phyloP scores from a whole-genome alignment of 208 protist genomes.

The Acanthamoeba triangularis region DNA sequence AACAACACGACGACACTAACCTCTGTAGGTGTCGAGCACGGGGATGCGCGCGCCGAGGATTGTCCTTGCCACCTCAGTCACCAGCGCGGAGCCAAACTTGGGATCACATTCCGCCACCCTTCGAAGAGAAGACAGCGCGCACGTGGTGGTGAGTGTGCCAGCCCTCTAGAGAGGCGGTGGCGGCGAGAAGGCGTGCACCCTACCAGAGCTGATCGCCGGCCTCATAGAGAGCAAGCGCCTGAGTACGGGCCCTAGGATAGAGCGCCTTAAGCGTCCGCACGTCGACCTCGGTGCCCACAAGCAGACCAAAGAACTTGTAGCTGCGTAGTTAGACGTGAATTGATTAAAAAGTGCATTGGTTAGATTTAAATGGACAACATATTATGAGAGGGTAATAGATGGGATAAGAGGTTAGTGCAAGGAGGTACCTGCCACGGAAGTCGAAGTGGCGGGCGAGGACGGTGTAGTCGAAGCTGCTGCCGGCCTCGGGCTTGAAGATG shows the following conservation, averaged over 20 bases:
- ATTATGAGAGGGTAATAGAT: neutral
- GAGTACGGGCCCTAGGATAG: neutral
- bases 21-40: slow-evolving; percentile 24
- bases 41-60: neutral
- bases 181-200: no score
- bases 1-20: neutral
- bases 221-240: neutral
- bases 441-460: neutral
- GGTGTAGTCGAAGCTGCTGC: neutral
- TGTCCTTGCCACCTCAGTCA: neutral
- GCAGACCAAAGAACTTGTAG: slow-evolving; percentile 38
- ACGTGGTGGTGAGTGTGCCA: neutral
- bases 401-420: neutral
- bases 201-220: neutral
- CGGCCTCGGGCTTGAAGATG: neutral
- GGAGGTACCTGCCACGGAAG: slow-evolving; percentile 9
- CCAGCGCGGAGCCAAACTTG: neutral
- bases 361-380: no score
- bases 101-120: slow-evolving; percentile 6
- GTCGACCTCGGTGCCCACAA: neutral
- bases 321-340: neutral
- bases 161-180: neutral
- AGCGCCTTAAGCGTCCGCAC: neutral
- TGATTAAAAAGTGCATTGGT: neutral
- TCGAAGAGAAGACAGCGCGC: neutral